Base-by-base conservation (phyloP, 306 rosid species). In the Trichosanthes cucumerina region DNA sequence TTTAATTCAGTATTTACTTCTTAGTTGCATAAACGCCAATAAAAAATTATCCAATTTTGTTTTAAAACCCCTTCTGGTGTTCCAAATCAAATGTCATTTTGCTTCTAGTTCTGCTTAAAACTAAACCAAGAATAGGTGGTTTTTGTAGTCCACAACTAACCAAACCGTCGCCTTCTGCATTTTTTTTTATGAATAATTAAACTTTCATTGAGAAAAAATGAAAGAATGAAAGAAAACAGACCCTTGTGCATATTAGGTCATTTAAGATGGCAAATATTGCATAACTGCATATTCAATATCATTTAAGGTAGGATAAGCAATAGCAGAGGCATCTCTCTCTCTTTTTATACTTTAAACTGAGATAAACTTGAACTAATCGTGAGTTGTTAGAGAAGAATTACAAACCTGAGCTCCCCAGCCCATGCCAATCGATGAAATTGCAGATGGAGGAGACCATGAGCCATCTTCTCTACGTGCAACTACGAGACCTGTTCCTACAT, bases 331-430 rank as follows among this genome's bases (percentile, higher is more conserved):
- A 18, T 65, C 44, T 73, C 43, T 49, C 59, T 16, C 47, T 53
- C 53, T 33, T 19, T 56, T 38, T 1, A 53, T 7, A 12, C 64
- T 34, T 75, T 10, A 24, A 75, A 75, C 28, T 3, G 47, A 75
- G 9, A 31, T 7, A 28, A 9, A 76, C 60, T 36, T 18, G n/a
- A 56, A 54, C 19, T 50, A 54, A 26, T 19, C 16, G 0, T 2
- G 16, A 19, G 16, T 59, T 14, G 8, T 26, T 38, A 26, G 68
- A 77, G 73, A 39, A 46, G 14, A 78, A 65, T 43, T 18, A 65
- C 74, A n/a, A 31, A 95, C 99, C 97, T 96, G 99, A 78, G 96
- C 90, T 38, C 99, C 99, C 99, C 99, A 96, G 19, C 99, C 99
- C 54, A 81, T 54, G 82, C 99, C 99, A 62, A 88, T 86, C 43